Evolutionary conservation across 129 eudicot species (phyloP), one percentile per base, ranked within the genome.

Genomic region (Helianthus tuberosus): DNA sequence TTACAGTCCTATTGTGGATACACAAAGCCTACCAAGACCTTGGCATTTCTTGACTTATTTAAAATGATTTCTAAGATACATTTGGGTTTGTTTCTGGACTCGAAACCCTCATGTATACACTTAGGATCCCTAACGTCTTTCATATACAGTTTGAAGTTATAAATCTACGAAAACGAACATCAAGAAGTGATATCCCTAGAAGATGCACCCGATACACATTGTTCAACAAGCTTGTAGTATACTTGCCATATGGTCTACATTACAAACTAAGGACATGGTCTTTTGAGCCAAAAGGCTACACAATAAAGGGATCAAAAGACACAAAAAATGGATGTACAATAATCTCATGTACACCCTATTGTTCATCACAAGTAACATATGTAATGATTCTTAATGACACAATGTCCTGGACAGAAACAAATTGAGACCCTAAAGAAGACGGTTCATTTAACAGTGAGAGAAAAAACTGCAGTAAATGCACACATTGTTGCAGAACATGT

Each of bases 251-350:
- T n/a, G 50, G 69, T 14, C 52, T 65, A 41, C 29, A 41, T 20
- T 15, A 63, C 68, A 27, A 64, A 41, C 11, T 64, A 17, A 64
- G 9, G 3, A 48, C 38, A 46, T 3, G 10, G 29, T 29, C 60
- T 14, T 46, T 15, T 73, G 8, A 73, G 47, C 77, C n/a, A 5
- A 69, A 32, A 29, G 69, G 25, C 57, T 50, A 3, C n/a, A 27
- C 25, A 58, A 4, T 11, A 23, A 8, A 27, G 38, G 16, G 23
- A 73, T 16, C 60, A 11, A 3, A 5, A 27, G 61, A 73, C 49
- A 27, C 57, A 61, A 44, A 57, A 25, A 44, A 0, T 60, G 47
- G 68, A 72, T 57, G 68, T 10, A 25, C 2, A 41, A 39, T 55
- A 20, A 71, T 55, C 25, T 55, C 20, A 57, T 14, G 16, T 71